Evolutionary conservation across 495 filamentous ascomycete genomes (phyloP).

Genomic region (Halenospora varia): DNA sequence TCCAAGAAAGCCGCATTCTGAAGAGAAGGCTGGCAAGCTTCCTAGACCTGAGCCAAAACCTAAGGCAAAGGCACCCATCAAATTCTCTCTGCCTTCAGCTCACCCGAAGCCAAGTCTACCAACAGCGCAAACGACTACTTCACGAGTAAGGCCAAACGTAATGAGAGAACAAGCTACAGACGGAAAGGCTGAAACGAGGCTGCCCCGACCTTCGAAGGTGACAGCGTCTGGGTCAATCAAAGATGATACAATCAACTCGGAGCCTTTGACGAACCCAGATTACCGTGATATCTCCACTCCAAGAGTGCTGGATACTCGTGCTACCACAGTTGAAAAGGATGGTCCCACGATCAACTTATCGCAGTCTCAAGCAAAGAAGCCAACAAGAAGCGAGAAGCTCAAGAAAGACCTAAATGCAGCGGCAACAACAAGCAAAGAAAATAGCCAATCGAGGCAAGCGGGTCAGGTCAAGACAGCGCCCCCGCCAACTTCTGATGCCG

Average conservation of each 20-base stretch:
- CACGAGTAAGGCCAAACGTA: background rate
- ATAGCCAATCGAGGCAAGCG: background rate
- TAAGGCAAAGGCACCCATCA: background rate
- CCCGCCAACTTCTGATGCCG: no score
- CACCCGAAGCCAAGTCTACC: background rate
- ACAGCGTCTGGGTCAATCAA: background rate
- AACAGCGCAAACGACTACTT: background rate
- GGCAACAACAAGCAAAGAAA: background rate
- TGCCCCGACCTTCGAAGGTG: background rate
- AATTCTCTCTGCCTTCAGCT: background rate
- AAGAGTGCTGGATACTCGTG: background rate
- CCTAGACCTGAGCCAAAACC: background rate
- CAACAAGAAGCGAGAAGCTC: background rate
- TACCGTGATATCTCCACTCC: background rate
- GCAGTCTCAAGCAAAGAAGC: background rate
- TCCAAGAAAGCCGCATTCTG: background rate
- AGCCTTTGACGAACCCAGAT: background rate
- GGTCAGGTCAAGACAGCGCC: background rate
- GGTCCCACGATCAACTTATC: background rate
- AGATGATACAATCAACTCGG: background rate
- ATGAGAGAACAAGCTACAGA: background rate
- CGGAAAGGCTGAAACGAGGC: background rate
- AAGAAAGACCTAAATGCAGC: background rate
- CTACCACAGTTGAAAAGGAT: background rate
- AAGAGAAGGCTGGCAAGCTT: background rate